Percentiles rank a stretch among this genome's conserved stretches.
Evolutionary conservation across 768 basidiomycete species (phyloP).

Genomic region (Phaeotremella skinneri): DNA sequence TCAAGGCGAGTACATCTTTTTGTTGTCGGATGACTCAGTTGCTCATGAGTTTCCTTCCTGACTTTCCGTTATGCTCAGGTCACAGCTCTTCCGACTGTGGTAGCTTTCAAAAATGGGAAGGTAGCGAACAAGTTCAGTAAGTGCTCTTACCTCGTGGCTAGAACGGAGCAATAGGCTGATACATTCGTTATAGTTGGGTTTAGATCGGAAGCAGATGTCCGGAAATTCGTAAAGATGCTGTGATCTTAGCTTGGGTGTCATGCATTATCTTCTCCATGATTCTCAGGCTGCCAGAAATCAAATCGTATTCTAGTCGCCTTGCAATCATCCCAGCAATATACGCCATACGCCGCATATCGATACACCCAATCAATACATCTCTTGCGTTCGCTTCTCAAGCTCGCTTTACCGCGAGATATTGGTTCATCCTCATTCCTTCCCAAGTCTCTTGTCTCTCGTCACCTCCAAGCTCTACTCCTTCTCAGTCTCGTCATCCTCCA

Average conservation of each 20-base stretch:
- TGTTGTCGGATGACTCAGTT: background rate
- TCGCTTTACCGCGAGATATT: too few species aligned
- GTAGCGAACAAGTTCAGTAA: constrained; percentile 45
- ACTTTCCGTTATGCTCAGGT: constrained; percentile 20
- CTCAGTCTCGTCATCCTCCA: too few species aligned
- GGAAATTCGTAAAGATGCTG: constrained; percentile 39
- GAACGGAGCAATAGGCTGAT: too few species aligned
- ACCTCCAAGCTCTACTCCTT: constrained; percentile 7
- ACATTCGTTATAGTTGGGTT: constrained; percentile 1
- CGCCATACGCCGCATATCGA: constrained; percentile 8
- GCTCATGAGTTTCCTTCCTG: background rate
- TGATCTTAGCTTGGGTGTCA: too few species aligned
- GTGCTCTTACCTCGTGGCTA: background rate
- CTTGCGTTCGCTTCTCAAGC: constrained; percentile 12
- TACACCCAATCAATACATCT: constrained; percentile 9
- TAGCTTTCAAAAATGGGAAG: constrained; percentile 47
- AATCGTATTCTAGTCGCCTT: too few species aligned
- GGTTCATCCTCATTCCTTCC: constrained; percentile 21
- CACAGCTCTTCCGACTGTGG: constrained; percentile 43
- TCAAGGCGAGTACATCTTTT: constrained; percentile 28
- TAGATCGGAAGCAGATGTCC: constrained; percentile 28
- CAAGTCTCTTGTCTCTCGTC: constrained; percentile 10
- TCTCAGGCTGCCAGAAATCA: too few species aligned
- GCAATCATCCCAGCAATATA: too few species aligned
- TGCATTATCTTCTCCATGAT: too few species aligned